These are phyloP conservation scores for Tricholoma sp. DNA, from an alignment of 768 basidiomycete species.

Conservation along the genomic window DNA sequence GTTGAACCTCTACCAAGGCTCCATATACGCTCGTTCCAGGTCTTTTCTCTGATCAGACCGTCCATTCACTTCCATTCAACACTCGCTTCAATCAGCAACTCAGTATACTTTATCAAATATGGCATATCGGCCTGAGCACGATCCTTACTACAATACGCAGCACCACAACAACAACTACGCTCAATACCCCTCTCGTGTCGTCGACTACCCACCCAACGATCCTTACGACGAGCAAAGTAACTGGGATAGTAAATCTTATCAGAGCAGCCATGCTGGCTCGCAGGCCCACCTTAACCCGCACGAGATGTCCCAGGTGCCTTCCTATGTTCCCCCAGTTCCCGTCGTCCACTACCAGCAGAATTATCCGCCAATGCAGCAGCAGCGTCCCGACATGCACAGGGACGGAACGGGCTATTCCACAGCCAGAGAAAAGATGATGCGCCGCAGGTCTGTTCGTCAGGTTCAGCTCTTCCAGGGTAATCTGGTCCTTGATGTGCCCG, in stretches of 20 bases:
- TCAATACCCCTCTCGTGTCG: conserved; percentile 21
- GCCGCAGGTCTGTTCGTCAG: conserved; percentile 70
- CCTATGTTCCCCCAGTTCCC: conserved; percentile 49
- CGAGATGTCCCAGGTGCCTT: conserved; percentile 47
- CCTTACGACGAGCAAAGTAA: conserved; percentile 35
- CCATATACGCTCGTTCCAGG: conserved; percentile 10
- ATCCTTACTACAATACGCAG: conserved; percentile 38
- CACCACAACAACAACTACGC: conserved; percentile 21
- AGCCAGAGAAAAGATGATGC: conserved; percentile 78
- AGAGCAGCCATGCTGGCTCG: conserved; percentile 63
- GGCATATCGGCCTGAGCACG: conserved; percentile 52
- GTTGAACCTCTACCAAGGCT: conserved; percentile 3
- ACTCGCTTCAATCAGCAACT: background rate
- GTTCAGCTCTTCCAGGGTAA: conserved; percentile 81
- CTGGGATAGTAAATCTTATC: conserved; percentile 56
- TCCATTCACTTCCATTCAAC: conserved; percentile 19
- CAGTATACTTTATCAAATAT: conserved; percentile 27
- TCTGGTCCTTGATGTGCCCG: conserved; percentile 77
- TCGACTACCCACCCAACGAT: conserved; percentile 40
- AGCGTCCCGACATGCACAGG: conserved; percentile 43
- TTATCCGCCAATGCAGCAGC: conserved; percentile 54
- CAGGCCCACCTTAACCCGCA: conserved; percentile 69
- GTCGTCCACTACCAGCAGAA: conserved; percentile 46
- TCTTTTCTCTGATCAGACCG: conserved; percentile 13
- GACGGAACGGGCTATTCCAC: conserved; percentile 55